phyloP scores from a whole-genome alignment of 257 asterid genomes.

The Solanum pimpinellifolium region DNA sequence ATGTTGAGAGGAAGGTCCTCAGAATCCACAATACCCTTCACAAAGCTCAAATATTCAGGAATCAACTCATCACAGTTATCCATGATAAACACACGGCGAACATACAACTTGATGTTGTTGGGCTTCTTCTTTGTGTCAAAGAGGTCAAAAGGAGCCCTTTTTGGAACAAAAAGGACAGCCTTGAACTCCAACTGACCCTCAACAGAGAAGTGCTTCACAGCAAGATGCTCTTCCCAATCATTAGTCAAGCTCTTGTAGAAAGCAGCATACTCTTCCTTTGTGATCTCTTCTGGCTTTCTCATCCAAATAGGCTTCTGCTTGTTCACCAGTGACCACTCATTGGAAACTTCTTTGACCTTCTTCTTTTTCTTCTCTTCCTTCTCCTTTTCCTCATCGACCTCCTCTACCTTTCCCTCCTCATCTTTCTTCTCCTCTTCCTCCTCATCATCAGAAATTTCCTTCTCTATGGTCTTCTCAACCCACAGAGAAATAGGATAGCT shows the following conservation, averaged over 20 bases:
- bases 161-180: slow-evolving; percentile 4
- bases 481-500: slow-evolving; percentile 50
- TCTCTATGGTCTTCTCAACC: slow-evolving; percentile 50
- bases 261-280: slow-evolving; percentile 49
- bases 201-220: slow-evolving; percentile 50
- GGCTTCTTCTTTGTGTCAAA: slow-evolving; percentile 55
- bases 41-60: too few species aligned
- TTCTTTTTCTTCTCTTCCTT: slow-evolving; percentile 42
- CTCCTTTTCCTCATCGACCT: slow-evolving; percentile 41
- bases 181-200: slow-evolving; percentile 57
- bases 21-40: slow-evolving; percentile 46
- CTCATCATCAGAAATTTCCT: slow-evolving; percentile 51
- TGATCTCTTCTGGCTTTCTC: slow-evolving; percentile 55
- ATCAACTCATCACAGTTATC: slow-evolving; percentile 49
- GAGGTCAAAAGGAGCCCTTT: not conserved
- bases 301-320: slow-evolving; percentile 57
- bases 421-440: slow-evolving; percentile 46
- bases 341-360: slow-evolving; percentile 45
- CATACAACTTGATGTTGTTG: slow-evolving; percentile 50
- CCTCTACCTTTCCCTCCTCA: slow-evolving; percentile 52
- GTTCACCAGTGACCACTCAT: slow-evolving; percentile 43
- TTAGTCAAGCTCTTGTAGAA: slow-evolving; percentile 51
- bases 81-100: slow-evolving; percentile 51
- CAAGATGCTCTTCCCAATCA: slow-evolving; percentile 54
- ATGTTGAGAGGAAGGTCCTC: slow-evolving; percentile 51